Evolutionary conservation across 2,329 filamentous ascomycete genomes (phyloP), one percentile per base, ranked within the genome.

Genomic region (Pyrenochaeta sp.): DNA sequence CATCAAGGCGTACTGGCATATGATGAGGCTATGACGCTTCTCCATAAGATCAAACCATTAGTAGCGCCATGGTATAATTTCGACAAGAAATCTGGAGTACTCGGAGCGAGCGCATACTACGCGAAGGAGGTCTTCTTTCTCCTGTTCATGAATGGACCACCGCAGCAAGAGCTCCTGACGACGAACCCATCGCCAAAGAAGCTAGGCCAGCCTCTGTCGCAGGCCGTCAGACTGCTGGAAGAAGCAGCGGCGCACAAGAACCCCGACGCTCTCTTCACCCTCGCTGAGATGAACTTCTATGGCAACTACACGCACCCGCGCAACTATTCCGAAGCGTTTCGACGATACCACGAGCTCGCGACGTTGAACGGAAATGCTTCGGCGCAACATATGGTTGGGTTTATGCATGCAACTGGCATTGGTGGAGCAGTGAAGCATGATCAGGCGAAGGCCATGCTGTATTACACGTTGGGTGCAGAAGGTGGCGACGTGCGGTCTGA

Each of bases 271-370:
- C 86, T 98, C 45, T 97, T 90, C 72, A 83, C 96, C 15, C 84
- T 99, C 25, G 95, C 92, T 19, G 92, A 99, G 75, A 90, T 99
- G 85, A 97, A 96, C 81, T 98, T 98, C 78, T 93, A 95, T 71
- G 95, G 95, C 74, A 97, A 98, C 78, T 96, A 90, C 78, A 91
- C 91, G 24, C 86, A 97, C 71, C 93, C 94, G 1, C 86, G 90
- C 64, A 88, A 97, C 74, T 92, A 97, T 67, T 83, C 86, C 32
- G 84, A 86, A 47, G 92, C 95, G 0, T 97, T 96, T 74, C 83
- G 86, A 64, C 86, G 92, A 80, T 99, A 98, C 78, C 83, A 91
- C 61, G 84, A 89, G 60, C 84, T 99, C 52, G 92, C 94, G 2
- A 84, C 85, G 19, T 77, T 89, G 58, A 86, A 90, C 65, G 95